A percentile compares a stretch with the other conserved stretches of the same genome.
phyloP scores from a whole-genome alignment of 1,284 basidiomycete species.

The Ceratobasidium sp. region DNA sequence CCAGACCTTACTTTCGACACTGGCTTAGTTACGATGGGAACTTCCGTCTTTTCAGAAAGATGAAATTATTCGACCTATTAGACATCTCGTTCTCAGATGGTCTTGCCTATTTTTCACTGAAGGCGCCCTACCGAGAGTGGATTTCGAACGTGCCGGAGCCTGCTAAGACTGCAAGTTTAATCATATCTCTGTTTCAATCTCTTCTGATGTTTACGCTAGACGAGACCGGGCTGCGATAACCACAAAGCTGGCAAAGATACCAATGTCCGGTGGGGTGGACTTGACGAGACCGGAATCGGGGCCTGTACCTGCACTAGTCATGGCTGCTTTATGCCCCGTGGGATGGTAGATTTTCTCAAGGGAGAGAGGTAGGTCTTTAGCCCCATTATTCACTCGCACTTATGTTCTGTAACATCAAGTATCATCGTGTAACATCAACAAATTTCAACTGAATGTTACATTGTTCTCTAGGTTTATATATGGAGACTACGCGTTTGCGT shows the following conservation, averaged over 20 bases:
- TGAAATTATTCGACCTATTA: background rate
- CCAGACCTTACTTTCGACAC: background rate
- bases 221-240: conserved; percentile 9
- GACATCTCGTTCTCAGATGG: conserved; percentile 10
- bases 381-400: background rate
- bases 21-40: conserved; percentile 10
- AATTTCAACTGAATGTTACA: too few species aligned
- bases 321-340: conserved; percentile 1
- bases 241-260: conserved; percentile 18
- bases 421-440: too few species aligned
- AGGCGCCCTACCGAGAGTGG: background rate
- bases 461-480: background rate
- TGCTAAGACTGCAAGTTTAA: background rate
- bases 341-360: conserved; percentile 3
- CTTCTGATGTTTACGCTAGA: background rate
- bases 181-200: too few species aligned
- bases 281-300: conserved; percentile 15
- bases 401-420: too few species aligned
- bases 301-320: conserved; percentile 10
- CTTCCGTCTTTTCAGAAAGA: background rate
- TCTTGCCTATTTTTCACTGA: background rate
- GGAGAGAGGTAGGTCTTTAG: conserved; percentile 18
- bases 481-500: conserved; percentile 8
- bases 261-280: background rate
- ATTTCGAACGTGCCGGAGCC: background rate